Conservation (phyloP, 2,329 filamentous ascomycete genomes). For the Aspergillus vadensis region DNA sequence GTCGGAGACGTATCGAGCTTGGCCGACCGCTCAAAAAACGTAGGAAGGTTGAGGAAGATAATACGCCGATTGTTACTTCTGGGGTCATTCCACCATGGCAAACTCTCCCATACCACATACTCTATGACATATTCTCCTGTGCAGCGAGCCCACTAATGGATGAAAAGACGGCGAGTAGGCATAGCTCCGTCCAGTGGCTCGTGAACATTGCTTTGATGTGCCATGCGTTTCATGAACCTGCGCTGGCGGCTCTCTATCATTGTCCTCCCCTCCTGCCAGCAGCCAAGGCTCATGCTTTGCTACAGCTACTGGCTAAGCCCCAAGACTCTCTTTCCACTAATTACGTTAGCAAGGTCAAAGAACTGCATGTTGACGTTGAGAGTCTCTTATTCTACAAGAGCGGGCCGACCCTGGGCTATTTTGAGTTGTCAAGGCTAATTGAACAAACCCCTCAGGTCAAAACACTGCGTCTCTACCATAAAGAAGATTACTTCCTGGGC, state of each 20-base stretch:
- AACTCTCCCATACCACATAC: conserved; percentile 67
- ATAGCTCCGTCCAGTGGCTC: conserved; percentile 58
- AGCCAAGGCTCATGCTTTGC: conserved; percentile 51
- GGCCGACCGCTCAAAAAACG: conserved; percentile 31
- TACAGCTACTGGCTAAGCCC: conserved; percentile 59
- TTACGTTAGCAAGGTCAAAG: conserved; percentile 71
- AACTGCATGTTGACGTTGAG: conserved; percentile 68
- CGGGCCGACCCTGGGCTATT: conserved; percentile 55
- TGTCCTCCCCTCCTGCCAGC: conserved; percentile 64
- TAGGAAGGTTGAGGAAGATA: conserved; percentile 23
- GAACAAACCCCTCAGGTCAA: conserved; percentile 66
- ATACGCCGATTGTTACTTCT: conserved; percentile 23
- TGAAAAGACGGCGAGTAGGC: conserved; percentile 27
- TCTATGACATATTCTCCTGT: conserved; percentile 69
- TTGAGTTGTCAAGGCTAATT: conserved; percentile 62
- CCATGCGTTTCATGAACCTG: conserved; percentile 68
- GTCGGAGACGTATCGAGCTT: conserved; percentile 20
- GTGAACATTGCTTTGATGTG: conserved; percentile 64
- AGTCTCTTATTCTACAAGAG: conserved; percentile 57
- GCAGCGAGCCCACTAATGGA: conserved; percentile 62
- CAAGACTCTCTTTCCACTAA: conserved; percentile 56
- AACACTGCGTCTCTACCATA: conserved; percentile 71
- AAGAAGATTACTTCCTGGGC: conserved; percentile 56
- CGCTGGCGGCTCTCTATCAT: conserved; percentile 70
- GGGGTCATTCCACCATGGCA: conserved; percentile 58